phyloP scores from a whole-genome alignment of 2,329 filamentous ascomycete species.

The Chaetomiaceae sp. region DNA sequence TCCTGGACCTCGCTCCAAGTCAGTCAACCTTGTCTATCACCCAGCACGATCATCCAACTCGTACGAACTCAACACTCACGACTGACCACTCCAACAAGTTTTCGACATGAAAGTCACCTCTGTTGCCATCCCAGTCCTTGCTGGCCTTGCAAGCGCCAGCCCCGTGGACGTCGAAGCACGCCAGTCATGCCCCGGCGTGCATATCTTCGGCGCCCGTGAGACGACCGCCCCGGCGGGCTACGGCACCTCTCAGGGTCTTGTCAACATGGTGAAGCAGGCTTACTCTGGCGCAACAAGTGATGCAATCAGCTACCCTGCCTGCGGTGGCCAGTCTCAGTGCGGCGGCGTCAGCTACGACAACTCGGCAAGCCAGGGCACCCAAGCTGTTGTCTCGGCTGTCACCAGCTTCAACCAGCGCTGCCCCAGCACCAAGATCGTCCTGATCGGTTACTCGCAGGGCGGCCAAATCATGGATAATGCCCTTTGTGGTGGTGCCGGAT shows the following conservation, averaged over 20 bases:
- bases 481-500: constrained; percentile 54
- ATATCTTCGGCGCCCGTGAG: constrained; percentile 45
- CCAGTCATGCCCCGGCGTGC: constrained; percentile 42
- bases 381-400: constrained; percentile 54
- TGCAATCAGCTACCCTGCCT: constrained; percentile 56
- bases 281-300: constrained; percentile 50
- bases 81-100: too few species aligned
- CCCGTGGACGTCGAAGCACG: constrained; percentile 53
- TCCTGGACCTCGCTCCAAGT: too few species aligned
- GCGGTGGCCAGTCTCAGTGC: constrained; percentile 55
- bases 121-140: constrained; percentile 26
- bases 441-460: constrained; percentile 61
- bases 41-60: not conserved
- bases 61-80: too few species aligned
- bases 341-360: constrained; percentile 56
- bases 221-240: constrained; percentile 48
- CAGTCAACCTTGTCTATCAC: too few species aligned
- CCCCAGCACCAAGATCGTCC: constrained; percentile 52
- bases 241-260: constrained; percentile 45
- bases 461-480: constrained; percentile 61
- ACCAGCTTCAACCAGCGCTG: constrained; percentile 53
- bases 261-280: constrained; percentile 44
- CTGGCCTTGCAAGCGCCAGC: constrained; percentile 41
- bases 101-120: constrained; percentile 25
- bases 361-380: constrained; percentile 53